Evolutionary conservation across 1,284 basidiomycete genomes (phyloP).

Genomic region (Ceratobasidium sp.): DNA sequence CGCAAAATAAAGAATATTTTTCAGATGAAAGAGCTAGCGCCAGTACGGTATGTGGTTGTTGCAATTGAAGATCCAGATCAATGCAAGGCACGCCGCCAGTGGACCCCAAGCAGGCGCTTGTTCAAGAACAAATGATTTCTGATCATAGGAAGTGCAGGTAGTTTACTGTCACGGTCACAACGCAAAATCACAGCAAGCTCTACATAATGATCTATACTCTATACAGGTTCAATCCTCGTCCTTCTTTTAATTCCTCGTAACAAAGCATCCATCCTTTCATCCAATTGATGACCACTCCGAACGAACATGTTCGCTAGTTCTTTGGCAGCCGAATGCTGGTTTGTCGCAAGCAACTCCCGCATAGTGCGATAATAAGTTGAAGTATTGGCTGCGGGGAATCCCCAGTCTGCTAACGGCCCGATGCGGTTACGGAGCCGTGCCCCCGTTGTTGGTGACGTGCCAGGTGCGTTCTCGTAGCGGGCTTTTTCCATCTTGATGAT

Average conservation of each 20-base stretch:
- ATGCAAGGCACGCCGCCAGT: neutral
- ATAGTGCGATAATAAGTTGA: slow-evolving; percentile 18
- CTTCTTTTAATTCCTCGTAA: neutral
- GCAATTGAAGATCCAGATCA: neutral
- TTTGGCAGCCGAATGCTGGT: slow-evolving; percentile 13
- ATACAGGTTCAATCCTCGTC: neutral
- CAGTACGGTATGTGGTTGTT: too few relatives aligned
- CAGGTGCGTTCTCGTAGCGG: neutral
- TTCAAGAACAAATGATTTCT: too few relatives aligned
- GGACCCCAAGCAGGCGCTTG: too few relatives aligned
- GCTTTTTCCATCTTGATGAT: slow-evolving; percentile 8
- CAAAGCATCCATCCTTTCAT: neutral
- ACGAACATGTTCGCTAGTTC: neutral
- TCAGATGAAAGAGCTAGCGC: too few relatives aligned
- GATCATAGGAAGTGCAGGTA: neutral
- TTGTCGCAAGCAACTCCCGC: slow-evolving; percentile 18
- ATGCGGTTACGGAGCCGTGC: slow-evolving; percentile 19
- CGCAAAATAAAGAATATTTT: too few relatives aligned
- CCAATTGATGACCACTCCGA: slow-evolving; percentile 4
- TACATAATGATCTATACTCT: too few relatives aligned
- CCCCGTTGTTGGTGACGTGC: neutral
- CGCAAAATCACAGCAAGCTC: neutral
- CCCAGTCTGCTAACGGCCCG: slow-evolving; percentile 17
- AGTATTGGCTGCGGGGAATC: slow-evolving; percentile 6
- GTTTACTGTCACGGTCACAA: neutral